Evolutionary conservation across 2,329 filamentous ascomycete genomes (phyloP).

Genomic region (Hymenoscyphus albidus): DNA sequence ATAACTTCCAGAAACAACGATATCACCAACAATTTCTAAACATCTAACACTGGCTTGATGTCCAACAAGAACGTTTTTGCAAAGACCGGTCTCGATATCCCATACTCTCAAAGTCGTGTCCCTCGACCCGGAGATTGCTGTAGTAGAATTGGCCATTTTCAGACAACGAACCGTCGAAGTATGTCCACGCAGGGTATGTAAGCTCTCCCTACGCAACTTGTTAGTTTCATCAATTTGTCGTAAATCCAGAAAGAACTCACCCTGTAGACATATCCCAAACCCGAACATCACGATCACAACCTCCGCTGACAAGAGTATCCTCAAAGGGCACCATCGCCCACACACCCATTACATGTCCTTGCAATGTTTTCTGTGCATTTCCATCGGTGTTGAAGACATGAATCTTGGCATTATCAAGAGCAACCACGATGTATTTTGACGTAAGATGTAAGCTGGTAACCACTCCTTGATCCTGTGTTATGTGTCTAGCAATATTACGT

Average conservation of each 20-base stretch:
- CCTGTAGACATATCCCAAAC: slow-evolving; percentile 96
- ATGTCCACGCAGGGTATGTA: slow-evolving; percentile 85
- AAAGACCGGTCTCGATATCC: slow-evolving; percentile 85
- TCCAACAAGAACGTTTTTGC: slow-evolving; percentile 86
- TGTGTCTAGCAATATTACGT: slow-evolving; percentile 76
- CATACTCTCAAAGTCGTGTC: slow-evolving; percentile 94
- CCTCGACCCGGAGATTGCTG: slow-evolving; percentile 91
- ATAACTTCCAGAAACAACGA: slow-evolving; percentile 97
- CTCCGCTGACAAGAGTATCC: slow-evolving; percentile 89
- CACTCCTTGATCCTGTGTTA: slow-evolving; percentile 93
- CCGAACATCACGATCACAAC: slow-evolving; percentile 92
- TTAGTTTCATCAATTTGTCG: slow-evolving; percentile 28
- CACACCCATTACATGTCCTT: slow-evolving; percentile 97
- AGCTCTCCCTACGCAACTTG: slow-evolving; percentile 53
- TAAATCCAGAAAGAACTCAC: slow-evolving; percentile 48
- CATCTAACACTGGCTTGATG: slow-evolving; percentile 95
- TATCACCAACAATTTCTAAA: slow-evolving; percentile 91
- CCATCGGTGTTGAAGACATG: slow-evolving; percentile 95
- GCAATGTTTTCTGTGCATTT: slow-evolving; percentile 79
- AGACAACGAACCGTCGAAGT: slow-evolving; percentile 95
- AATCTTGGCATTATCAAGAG: slow-evolving; percentile 96
- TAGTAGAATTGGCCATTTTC: slow-evolving; percentile 93
- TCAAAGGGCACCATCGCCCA: slow-evolving; percentile 99
- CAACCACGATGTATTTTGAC: slow-evolving; percentile 93
- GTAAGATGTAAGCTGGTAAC: slow-evolving; percentile 95